These are phyloP conservation scores for Avena insularis DNA, from an alignment of 176 grass and related monocot genomes.

Conservation along the genomic window DNA sequence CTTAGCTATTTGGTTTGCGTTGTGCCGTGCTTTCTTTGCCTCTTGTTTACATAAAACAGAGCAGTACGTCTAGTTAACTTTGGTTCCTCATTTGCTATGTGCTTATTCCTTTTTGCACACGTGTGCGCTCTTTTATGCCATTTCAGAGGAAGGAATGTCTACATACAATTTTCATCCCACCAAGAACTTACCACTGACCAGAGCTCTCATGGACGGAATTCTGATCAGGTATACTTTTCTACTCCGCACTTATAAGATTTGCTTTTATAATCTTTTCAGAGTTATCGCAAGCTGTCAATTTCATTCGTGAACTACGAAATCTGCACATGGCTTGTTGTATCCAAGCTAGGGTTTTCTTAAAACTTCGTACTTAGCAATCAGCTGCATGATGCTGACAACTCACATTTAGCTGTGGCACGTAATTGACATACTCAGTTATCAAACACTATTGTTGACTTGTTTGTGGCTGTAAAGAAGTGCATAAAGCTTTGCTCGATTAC, in stretches of 20 bases:
- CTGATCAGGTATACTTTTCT: constrained; percentile 79
- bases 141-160: constrained; percentile 96
- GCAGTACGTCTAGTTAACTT: not conserved
- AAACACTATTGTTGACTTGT: not conserved
- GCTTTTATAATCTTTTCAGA: constrained; percentile 22
- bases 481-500: not conserved
- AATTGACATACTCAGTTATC: not conserved
- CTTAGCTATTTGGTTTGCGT: constrained; percentile 1
- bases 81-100: constrained; percentile 7
- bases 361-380: not conserved
- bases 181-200: constrained; percentile 97
- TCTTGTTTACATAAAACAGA: constrained; percentile 6
- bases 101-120: constrained; percentile 19
- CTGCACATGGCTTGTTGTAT: not conserved
- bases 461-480: not conserved
- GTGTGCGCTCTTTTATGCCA: constrained; percentile 23
- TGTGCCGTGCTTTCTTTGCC: not conserved
- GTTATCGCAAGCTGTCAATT: not conserved
- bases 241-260: not conserved
- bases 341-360: not conserved
- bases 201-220: constrained; percentile 85
- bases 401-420: constrained; percentile 4
- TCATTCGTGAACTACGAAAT: not conserved
- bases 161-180: constrained; percentile 97
- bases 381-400: not conserved